These are phyloP conservation scores for Microbotryomycetes sp. DNA, from an alignment of 1,284 basidiomycete genomes.

Conservation along the genomic window DNA sequence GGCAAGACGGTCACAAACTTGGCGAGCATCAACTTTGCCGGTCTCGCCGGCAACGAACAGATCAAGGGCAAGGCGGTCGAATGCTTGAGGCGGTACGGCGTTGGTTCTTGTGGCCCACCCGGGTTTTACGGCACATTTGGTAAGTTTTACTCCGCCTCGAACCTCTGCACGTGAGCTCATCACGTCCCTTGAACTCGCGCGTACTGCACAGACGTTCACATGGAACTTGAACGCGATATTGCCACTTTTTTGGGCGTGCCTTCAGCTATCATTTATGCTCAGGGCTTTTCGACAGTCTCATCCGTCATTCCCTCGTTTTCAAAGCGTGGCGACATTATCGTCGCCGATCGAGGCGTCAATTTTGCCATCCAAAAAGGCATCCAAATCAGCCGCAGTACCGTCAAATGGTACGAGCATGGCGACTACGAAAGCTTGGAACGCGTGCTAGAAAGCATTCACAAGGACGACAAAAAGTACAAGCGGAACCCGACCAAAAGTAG, in stretches of 20 bases:
- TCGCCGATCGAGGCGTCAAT: conserved; percentile 90
- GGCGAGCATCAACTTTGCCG: conserved; percentile 87
- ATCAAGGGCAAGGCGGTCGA: conserved; percentile 81
- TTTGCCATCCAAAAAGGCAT: conserved; percentile 97
- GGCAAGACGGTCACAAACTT: conserved; percentile 75
- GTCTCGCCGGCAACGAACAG: conserved; percentile 76
- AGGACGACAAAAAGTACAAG: conserved; percentile 76
- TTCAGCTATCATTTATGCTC: conserved; percentile 84
- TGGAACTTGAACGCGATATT: conserved; percentile 78
- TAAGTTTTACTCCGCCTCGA: conserved; percentile 40
- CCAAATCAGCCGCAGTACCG: conserved; percentile 84
- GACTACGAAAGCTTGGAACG: conserved; percentile 85
- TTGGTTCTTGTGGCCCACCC: conserved; percentile 92
- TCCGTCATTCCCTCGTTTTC: conserved; percentile 96
- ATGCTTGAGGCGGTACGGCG: conserved; percentile 82
- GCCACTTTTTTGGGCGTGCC: conserved; percentile 86
- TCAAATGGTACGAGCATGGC: conserved; percentile 95
- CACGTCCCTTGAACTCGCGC: no score
- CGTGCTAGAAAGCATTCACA: conserved; percentile 72
- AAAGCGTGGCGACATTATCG: conserved; percentile 95
- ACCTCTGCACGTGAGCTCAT: conserved; percentile 26
- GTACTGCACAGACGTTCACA: conserved; percentile 89
- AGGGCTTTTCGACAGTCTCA: conserved; percentile 83
- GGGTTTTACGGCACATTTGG: conserved; percentile 97
- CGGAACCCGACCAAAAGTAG: conserved; percentile 62